phyloP scores from a whole-genome alignment of 2,329 filamentous ascomycete genomes.

The Cercospora sojina region DNA sequence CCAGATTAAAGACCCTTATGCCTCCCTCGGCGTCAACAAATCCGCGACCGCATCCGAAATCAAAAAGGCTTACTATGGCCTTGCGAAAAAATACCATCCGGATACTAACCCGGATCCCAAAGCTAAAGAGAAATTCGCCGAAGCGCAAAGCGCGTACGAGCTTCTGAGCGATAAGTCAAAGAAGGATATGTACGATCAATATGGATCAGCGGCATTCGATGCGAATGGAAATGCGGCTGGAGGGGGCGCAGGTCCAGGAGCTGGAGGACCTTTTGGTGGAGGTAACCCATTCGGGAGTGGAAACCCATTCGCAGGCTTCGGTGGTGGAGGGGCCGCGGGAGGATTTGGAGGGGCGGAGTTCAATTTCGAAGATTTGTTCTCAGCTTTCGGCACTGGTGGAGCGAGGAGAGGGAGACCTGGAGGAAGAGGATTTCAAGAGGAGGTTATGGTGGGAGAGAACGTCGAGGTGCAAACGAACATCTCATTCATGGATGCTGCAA shows the following conservation, averaged over 20 bases:
- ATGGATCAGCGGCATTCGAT: slow-evolving; percentile 75
- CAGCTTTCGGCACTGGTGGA: slow-evolving; percentile 72
- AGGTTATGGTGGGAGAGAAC: slow-evolving; percentile 86
- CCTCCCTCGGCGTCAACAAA: slow-evolving; percentile 79
- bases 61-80: slow-evolving; percentile 96
- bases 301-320: slow-evolving; percentile 32
- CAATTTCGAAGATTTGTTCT: slow-evolving; percentile 95
- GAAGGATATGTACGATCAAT: slow-evolving; percentile 87
- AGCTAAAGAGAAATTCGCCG: slow-evolving; percentile 93
- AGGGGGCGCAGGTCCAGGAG: slow-evolving; percentile 63
- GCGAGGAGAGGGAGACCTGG: slow-evolving; percentile 45
- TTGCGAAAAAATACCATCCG: slow-evolving; percentile 96
- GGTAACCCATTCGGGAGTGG: slow-evolving; percentile 58
- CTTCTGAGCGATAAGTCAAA: slow-evolving; percentile 90
- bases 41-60: slow-evolving; percentile 81
- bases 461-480: slow-evolving; percentile 93
- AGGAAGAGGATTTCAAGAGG: slow-evolving; percentile 67
- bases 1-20: slow-evolving; percentile 75
- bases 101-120: slow-evolving; percentile 93
- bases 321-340: slow-evolving; percentile 40
- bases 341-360: slow-evolving; percentile 59
- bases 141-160: slow-evolving; percentile 92
- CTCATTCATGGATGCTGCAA: slow-evolving; percentile 93
- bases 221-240: slow-evolving; percentile 56
- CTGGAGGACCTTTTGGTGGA: slow-evolving; percentile 52